Base-by-base conservation (phyloP, 768 basidiomycete genomes). In the Tulasnella sp. region DNA sequence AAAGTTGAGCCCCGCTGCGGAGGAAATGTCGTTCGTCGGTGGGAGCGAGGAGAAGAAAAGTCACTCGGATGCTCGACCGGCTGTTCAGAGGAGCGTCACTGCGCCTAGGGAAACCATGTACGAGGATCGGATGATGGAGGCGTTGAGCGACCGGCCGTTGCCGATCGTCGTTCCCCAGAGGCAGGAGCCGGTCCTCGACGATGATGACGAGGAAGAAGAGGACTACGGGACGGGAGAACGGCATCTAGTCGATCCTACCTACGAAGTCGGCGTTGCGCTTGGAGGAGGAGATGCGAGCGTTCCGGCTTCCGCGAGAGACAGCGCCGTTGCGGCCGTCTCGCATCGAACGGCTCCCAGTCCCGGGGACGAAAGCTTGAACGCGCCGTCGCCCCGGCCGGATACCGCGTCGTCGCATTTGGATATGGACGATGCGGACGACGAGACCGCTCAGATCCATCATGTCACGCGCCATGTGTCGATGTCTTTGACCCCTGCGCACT, bases 71-170 rank as follows among this genome's bases (percentile, higher is more conserved):
- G 63, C 32, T 1, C n/a, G 63, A 19, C 32, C 37, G 4, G 16
- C 5, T 22, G 14, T 19, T 14, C 26, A 64, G 16, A 64, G 37
- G 63, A 29, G 42, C n/a, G 37, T 17, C 5, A 42, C 32, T 42
- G 5, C 32, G 1, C 32, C 37, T 12, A 12, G 39, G 32, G 39
- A 68, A 16, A 68, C 35, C 29, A 7, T 40, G 39, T 68, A 68
- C 32, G 67, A 68, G 42, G 67, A 68, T 34, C 34, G 39, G 37
- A 68, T 68, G 67, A 36, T 39, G 37, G 67, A 68, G 42, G 67
- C 41, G 14, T 37, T 39, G 17, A 26, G 32, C 14, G 63, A 41
- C 40, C 64, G 64, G 5, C 64, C 39, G 35, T 32, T 65, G 9
- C 37, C 37, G 17, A 37, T 34, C 22, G 41, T 68, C n/a, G 12